These are phyloP conservation scores for Melocanna baccifera DNA, from an alignment of 176 grass and related monocot species.

Conservation along the genomic window DNA sequence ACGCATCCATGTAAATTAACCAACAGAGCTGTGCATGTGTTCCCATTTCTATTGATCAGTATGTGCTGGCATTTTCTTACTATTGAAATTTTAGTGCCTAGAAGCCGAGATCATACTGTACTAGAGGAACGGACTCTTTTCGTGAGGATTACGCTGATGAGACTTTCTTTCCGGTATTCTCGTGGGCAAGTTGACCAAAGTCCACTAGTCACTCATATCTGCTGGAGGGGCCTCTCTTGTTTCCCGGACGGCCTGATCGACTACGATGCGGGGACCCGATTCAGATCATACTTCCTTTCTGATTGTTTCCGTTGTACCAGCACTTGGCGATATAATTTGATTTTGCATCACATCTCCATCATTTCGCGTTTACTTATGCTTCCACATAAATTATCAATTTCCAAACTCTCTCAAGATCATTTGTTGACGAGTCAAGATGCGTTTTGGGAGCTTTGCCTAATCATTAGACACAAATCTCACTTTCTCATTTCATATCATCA, in stretches of 20 bases:
- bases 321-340: neutral
- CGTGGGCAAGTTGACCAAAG: neutral
- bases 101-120: neutral
- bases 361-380: neutral
- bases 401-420: neutral
- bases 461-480: neutral
- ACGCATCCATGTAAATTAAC: neutral
- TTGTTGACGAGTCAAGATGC: neutral
- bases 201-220: neutral
- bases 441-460: neutral
- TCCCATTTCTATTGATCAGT: neutral
- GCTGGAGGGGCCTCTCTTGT: neutral
- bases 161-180: neutral
- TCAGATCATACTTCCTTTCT: neutral
- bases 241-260: neutral
- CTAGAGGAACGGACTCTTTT: neutral
- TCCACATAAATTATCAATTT: slow-evolving; percentile 1
- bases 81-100: neutral
- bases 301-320: neutral
- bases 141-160: neutral
- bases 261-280: neutral
- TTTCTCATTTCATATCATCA: neutral
- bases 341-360: neutral
- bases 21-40: neutral
- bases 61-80: neutral